Evolutionary conservation across 208 protist genomes (phyloP), one percentile per base, ranked within the genome.

Genomic region (Endotrypanum monterogeii): DNA sequence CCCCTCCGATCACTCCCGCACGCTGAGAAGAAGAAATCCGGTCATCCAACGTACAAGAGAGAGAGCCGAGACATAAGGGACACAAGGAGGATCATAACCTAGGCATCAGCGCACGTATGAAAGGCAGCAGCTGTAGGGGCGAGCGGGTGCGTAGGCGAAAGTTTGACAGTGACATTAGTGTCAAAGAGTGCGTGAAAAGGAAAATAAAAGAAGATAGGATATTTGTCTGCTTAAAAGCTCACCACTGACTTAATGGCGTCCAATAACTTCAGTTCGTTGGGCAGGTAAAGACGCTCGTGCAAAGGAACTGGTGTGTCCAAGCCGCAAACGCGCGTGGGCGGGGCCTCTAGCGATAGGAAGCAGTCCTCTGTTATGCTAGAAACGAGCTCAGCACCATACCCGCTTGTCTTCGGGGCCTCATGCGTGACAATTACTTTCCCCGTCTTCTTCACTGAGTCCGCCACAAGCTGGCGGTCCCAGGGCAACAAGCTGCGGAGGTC

Each of bases 241-340:
- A 87, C 76, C 12, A 87, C 67, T 3, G 80, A 74, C 73, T 89
- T 86, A 54, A 91, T 89, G 16, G 89, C 89, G 30, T 94, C 89
- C 54, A 90, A 77, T 39, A 95, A 74, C 80, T 98, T 98, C 48
- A 92, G 57, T 74, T 96, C 95, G 74, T 99, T 98, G 8, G 98
- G 98, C 23, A 99, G 70, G 78, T 99, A 99, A 50, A 98, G 85
- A 56, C 90, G 82, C 85, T 99, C 98, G 77, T 99, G 98, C 57
- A 99, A 83, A 56, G 98, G 98, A 82, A 99, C 98, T 16, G 98
- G 98, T 9, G 97, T 98, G 85, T 99, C 98, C 37, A 96, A 94
- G 50, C 98, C 98, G 84, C 97, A 99, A n/a, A 99, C 95, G 46
- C 98, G 91, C 74, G 82, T 89, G n/a, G 99, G 94, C 50, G 98